phyloP scores from a whole-genome alignment of 2,329 filamentous ascomycete genomes.

The Tolypocladium sp. region DNA sequence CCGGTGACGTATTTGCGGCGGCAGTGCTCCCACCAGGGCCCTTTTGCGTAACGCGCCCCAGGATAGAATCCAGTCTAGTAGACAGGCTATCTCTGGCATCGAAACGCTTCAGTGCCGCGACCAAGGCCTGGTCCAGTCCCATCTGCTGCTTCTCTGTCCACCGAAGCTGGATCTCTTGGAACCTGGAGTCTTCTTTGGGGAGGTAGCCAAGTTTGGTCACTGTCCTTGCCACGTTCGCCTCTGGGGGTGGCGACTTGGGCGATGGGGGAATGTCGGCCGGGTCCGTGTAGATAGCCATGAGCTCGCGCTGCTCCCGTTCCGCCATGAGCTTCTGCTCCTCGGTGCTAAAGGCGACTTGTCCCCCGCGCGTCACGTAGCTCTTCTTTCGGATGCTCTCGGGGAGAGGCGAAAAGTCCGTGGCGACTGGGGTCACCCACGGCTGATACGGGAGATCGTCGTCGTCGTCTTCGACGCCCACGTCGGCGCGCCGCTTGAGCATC shows the following conservation, averaged over 20 bases:
- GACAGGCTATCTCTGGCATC: conserved; percentile 25
- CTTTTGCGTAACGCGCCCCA: conserved; percentile 21
- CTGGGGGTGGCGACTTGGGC: conserved; percentile 42
- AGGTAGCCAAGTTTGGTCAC: conserved; percentile 23
- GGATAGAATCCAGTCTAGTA: conserved; percentile 29
- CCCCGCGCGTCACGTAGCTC: conserved; percentile 46
- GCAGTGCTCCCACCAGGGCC: conserved; percentile 2
- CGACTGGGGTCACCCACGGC: conserved; percentile 40
- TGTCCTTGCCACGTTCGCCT: conserved; percentile 13
- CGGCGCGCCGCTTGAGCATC: conserved; percentile 48
- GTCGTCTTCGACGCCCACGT: conserved; percentile 44
- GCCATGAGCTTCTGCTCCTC: conserved; percentile 46
- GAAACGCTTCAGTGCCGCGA: conserved; percentile 33
- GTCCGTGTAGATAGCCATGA: conserved; percentile 52
- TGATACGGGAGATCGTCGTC: conserved; percentile 47
- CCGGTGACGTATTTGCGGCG: conserved; percentile 3
- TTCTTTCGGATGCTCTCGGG: conserved; percentile 35
- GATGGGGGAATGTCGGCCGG: conserved; percentile 45
- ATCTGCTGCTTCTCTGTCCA: conserved; percentile 37
- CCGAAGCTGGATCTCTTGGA: conserved; percentile 39
- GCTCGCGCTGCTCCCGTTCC: conserved; percentile 47
- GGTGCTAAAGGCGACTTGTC: conserved; percentile 39
- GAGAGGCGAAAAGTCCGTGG: conserved; percentile 37
- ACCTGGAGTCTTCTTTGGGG: conserved; percentile 28
- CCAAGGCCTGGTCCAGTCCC: conserved; percentile 31